phyloP scores from a whole-genome alignment of 2,329 filamentous ascomycete species.

The Colletotrichum sp. region DNA sequence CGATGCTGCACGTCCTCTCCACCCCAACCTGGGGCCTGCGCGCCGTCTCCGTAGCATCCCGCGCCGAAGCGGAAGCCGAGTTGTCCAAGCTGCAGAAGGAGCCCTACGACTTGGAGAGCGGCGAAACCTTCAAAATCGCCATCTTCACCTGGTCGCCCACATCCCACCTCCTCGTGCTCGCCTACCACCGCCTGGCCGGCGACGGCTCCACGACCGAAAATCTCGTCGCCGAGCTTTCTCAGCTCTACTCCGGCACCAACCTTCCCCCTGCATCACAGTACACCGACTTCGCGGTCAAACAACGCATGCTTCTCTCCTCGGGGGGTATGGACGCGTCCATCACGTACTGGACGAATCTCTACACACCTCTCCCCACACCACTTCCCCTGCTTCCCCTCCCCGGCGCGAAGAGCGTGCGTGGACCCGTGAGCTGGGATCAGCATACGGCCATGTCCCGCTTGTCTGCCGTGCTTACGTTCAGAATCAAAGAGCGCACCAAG shows the following conservation, averaged over 20 bases:
- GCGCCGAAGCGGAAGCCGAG: background rate
- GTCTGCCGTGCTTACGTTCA: background rate
- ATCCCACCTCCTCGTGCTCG: background rate
- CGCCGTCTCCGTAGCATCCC: background rate
- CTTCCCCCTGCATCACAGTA: slow-evolving; percentile 27
- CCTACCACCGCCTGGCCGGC: background rate
- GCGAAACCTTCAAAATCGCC: background rate
- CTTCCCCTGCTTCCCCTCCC: background rate
- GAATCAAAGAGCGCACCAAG: background rate
- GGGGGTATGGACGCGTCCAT: slow-evolving; percentile 25
- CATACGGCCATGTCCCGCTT: background rate
- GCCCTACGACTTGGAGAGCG: background rate
- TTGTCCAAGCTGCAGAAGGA: background rate
- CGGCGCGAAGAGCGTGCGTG: background rate
- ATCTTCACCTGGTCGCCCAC: background rate
- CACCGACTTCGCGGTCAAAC: slow-evolving; percentile 37
- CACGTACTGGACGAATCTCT: slow-evolving; percentile 21
- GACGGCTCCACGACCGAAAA: slow-evolving; percentile 1
- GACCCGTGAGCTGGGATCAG: background rate
- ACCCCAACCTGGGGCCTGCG: background rate
- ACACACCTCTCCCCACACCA: background rate
- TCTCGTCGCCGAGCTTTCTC: background rate
- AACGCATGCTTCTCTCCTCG: slow-evolving; percentile 31
- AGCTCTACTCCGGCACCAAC: background rate
- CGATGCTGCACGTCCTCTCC: background rate